Base-by-base conservation (phyloP, 129 eudicot species). In the Cynara cardunculus region DNA sequence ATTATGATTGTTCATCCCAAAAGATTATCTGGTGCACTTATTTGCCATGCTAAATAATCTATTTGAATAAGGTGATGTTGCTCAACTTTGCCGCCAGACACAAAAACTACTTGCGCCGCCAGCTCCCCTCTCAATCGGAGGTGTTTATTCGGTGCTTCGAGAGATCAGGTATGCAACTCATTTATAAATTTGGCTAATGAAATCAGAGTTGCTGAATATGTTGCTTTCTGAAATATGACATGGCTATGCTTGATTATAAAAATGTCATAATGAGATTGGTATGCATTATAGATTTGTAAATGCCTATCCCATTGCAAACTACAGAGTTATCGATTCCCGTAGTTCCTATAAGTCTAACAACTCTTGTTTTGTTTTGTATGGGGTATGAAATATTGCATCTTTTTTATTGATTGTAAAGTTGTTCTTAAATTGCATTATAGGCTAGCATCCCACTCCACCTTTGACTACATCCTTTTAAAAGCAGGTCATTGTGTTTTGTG, bases 1-100 rank as follows among this genome's bases (percentile, higher is more conserved):
- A 73, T 44, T 30, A 77, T 27, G 56, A 56, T 22, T 72, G n/a
- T 7, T 25, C 24, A 53, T 64, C 2, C 25, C 31, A 56, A 28
- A 12, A 0, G 27, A 11, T 53, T 62, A 66, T 24, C 39, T 31
- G 22, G 34, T 82, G 72, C 73, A 3, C 73, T 25, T 67, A 25
- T 69, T 72, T 35, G 22, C 68, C 16, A 56, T 78, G 24, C 75
- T 87, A 31, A 89, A 37, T 81, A 72, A 22, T 84, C 28, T 85
- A 66, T 78, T 21, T 76, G 75, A 72, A 81, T 76, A 64, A 95
- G 97, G 99, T 83, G 99, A 95, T 81, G 99, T 95, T 83, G 99
- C 99, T 65, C 97, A 92, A 87, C 97, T 86, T 66, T 95, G 97
- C 85, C 97, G 97, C 62, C 97, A 92, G 86, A 90, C 89, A 32